phyloP scores from a whole-genome alignment of 805 yeast species.

The Wickerhamomyces chaumierensis region DNA sequence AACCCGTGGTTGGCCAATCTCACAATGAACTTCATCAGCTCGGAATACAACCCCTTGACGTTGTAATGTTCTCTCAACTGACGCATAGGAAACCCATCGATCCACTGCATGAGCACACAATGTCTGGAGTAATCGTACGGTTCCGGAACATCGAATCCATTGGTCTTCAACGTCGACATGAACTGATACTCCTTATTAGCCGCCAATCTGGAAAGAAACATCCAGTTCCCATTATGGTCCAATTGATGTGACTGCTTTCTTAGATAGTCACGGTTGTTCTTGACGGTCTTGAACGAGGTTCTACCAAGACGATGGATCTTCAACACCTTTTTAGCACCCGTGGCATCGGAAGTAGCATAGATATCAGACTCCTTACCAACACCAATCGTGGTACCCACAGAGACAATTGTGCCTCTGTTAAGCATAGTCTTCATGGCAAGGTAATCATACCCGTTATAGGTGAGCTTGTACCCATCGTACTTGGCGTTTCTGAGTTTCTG shows the following conservation, averaged over 20 bases:
- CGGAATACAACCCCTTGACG: slow-evolving; percentile 64
- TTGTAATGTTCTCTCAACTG: slow-evolving; percentile 61
- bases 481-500: slow-evolving; percentile 78
- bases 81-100: slow-evolving; percentile 86
- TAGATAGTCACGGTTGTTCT: slow-evolving; percentile 87
- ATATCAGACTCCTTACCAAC: slow-evolving; percentile 98
- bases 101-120: slow-evolving; percentile 84
- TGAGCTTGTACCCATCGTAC: slow-evolving; percentile 87
- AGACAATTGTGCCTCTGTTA: slow-evolving; percentile 59
- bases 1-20: slow-evolving; percentile 78
- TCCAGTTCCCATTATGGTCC: no score
- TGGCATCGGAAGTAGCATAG: slow-evolving; percentile 61
- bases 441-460: slow-evolving; percentile 87
- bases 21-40: slow-evolving; percentile 80
- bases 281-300: slow-evolving; percentile 84
- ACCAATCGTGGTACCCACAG: slow-evolving; percentile 82
- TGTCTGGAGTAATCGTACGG: slow-evolving; percentile 90
- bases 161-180: slow-evolving; percentile 60
- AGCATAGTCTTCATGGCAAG: slow-evolving; percentile 80
- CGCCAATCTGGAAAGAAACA: slow-evolving; percentile 79
- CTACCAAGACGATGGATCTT: slow-evolving; percentile 92
- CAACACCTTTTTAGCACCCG: slow-evolving; percentile 60
- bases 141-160: slow-evolving; percentile 78
- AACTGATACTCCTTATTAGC: slow-evolving; percentile 90
- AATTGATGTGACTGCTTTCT: no score